Percentiles rank a stretch among this genome's conserved stretches.
phyloP scores from a whole-genome alignment of 2,329 filamentous ascomycete species.

The Alternaria solani region DNA sequence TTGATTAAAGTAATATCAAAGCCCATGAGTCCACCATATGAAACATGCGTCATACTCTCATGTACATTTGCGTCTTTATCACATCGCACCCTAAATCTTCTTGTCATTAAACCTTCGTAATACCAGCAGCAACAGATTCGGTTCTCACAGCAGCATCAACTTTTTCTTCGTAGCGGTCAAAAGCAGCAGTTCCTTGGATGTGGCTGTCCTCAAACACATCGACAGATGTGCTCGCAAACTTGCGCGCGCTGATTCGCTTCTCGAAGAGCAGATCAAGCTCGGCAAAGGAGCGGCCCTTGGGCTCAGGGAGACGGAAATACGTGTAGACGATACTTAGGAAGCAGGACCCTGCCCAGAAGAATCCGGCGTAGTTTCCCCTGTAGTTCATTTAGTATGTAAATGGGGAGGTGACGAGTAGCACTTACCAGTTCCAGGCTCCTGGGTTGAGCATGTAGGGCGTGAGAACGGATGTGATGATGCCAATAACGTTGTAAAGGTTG shows the following conservation, averaged over 20 bases:
- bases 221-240: constrained; percentile 69
- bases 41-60: background rate
- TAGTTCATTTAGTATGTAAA: background rate
- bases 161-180: constrained; percentile 49
- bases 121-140: constrained; percentile 26
- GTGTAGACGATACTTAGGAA: constrained; percentile 83
- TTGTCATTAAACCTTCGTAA: constrained; percentile 15
- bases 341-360: constrained; percentile 86
- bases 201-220: constrained; percentile 60
- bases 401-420: background rate
- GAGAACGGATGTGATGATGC: constrained; percentile 80
- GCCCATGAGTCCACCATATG: background rate
- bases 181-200: constrained; percentile 39
- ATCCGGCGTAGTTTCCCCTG: constrained; percentile 82
- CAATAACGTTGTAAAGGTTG: constrained; percentile 78
- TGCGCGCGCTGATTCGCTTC: constrained; percentile 71
- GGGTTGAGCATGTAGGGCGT: constrained; percentile 96
- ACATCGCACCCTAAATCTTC: constrained; percentile 9
- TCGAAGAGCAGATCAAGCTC: constrained; percentile 89
- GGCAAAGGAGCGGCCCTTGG: constrained; percentile 80
- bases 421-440: constrained; percentile 73
- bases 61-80: background rate
- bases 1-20: background rate
- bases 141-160: constrained; percentile 33
- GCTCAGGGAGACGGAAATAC: constrained; percentile 83